phyloP scores from a whole-genome alignment of 1,284 basidiomycete species.

The Stereum hirsutum region DNA sequence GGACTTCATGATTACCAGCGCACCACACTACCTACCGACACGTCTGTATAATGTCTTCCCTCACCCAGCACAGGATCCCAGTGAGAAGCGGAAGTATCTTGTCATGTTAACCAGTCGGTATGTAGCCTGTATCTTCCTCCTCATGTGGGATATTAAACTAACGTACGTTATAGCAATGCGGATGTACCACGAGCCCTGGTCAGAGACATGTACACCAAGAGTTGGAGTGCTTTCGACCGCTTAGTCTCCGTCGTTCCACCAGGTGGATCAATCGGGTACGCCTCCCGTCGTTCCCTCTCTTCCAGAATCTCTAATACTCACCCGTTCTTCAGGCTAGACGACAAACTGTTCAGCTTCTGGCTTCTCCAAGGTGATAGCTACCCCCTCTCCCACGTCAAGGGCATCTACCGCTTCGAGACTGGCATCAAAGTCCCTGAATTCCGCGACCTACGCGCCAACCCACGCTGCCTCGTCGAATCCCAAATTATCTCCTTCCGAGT shows the following conservation, averaged over 20 bases:
- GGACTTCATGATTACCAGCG: slow-evolving; percentile 65
- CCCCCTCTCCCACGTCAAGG: slow-evolving; percentile 68
- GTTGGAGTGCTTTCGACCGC: slow-evolving; percentile 81
- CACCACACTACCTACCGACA: slow-evolving; percentile 61
- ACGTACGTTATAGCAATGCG: slow-evolving; percentile 48
- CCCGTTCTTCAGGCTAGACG: slow-evolving; percentile 55
- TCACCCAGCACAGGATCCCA: slow-evolving; percentile 68
- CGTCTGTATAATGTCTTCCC: slow-evolving; percentile 62
- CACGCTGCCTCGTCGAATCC: slow-evolving; percentile 70
- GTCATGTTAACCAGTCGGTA: slow-evolving; percentile 61
- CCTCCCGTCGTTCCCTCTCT: slow-evolving; percentile 15
- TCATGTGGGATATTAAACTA: background rate
- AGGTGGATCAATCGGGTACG: slow-evolving; percentile 75
- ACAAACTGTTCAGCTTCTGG: slow-evolving; percentile 84
- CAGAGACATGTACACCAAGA: slow-evolving; percentile 84
- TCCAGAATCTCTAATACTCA: slow-evolving; percentile 4
- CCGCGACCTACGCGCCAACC: slow-evolving; percentile 76
- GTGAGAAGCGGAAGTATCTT: slow-evolving; percentile 64
- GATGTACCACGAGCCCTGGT: slow-evolving; percentile 78
- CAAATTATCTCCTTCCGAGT: slow-evolving; percentile 72
- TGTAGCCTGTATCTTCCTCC: slow-evolving; percentile 11
- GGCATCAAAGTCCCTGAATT: slow-evolving; percentile 80
- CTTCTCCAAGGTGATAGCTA: slow-evolving; percentile 68
- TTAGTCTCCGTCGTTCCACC: slow-evolving; percentile 79
- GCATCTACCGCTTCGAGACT: slow-evolving; percentile 79